phyloP scores from a whole-genome alignment of 1,284 basidiomycete species.

The Chondrostereum purpureum region DNA sequence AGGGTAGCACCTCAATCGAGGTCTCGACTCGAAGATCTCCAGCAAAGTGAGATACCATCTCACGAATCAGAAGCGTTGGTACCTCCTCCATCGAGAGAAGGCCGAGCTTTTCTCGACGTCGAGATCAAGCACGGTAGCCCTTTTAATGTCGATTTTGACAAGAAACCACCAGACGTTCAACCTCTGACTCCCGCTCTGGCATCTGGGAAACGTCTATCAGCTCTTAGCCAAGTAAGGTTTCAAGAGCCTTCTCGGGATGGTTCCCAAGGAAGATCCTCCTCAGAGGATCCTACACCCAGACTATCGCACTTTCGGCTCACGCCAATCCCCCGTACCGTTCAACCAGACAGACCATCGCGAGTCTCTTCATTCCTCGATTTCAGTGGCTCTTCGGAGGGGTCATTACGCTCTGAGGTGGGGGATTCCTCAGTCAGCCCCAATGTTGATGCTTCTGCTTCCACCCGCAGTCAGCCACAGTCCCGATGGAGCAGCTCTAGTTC shows the following conservation, averaged over 20 bases:
- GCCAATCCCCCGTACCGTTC: conserved; percentile 18
- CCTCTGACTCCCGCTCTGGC: background rate
- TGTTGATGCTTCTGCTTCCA: conserved; percentile 2
- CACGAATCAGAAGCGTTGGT: background rate
- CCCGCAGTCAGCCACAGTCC: conserved; percentile 17
- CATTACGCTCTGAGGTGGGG: conserved; percentile 31
- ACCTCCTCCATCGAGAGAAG: background rate
- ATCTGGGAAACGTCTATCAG: conserved; percentile 10
- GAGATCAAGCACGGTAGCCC: background rate
- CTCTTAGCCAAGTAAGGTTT: conserved; percentile 16
- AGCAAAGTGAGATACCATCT: background rate
- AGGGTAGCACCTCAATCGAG: conserved; percentile 14
- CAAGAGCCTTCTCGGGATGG: conserved; percentile 1
- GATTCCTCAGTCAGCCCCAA: conserved; percentile 1
- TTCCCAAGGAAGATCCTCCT: background rate
- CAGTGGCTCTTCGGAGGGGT: conserved; percentile 38
- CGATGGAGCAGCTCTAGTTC: conserved; percentile 32
- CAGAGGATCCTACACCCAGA: background rate
- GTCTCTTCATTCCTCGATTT: conserved; percentile 56
- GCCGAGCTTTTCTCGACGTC: background rate
- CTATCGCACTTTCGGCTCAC: conserved; percentile 22
- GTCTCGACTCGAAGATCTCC: too few relatives aligned
- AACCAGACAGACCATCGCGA: conserved; percentile 1
- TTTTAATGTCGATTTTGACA: conserved; percentile 5
- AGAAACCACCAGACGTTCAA: background rate